These are phyloP conservation scores for Hirsutella minnesotensis DNA, from an alignment of 2,329 filamentous ascomycete genomes.

Conservation along the genomic window DNA sequence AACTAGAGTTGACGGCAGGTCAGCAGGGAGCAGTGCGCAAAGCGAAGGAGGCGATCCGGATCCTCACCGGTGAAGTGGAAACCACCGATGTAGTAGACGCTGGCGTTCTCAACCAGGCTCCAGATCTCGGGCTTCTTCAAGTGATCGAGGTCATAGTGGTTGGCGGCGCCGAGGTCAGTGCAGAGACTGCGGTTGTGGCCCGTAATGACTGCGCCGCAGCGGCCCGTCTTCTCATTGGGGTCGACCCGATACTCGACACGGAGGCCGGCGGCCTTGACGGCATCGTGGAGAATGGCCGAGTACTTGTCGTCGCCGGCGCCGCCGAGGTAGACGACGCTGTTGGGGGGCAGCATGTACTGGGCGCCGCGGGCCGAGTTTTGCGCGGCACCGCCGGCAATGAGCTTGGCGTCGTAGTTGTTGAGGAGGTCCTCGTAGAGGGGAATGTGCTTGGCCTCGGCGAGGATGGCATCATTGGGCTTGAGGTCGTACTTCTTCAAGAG, in stretches of 20 bases:
- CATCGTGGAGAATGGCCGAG: slow-evolving; percentile 74
- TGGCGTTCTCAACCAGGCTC: slow-evolving; percentile 78
- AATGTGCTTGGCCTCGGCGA: slow-evolving; percentile 84
- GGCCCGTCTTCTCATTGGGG: slow-evolving; percentile 70
- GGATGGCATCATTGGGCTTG: slow-evolving; percentile 95
- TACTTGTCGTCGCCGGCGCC: slow-evolving; percentile 95
- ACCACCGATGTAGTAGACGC: slow-evolving; percentile 86
- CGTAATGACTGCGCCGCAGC: slow-evolving; percentile 93
- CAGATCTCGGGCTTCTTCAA: slow-evolving; percentile 86
- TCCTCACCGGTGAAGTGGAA: slow-evolving; percentile 76
- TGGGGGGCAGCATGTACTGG: slow-evolving; percentile 83
- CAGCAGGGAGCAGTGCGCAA: neutral
- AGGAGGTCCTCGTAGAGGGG: slow-evolving; percentile 88
- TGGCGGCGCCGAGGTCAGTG: slow-evolving; percentile 91
- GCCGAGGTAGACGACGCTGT: slow-evolving; percentile 88
- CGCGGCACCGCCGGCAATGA: slow-evolving; percentile 90
- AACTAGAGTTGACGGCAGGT: slow-evolving; percentile 33
- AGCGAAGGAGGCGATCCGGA: neutral
- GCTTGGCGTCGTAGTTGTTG: slow-evolving; percentile 81
- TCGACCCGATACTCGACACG: slow-evolving; percentile 93
- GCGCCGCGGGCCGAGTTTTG: slow-evolving; percentile 96
- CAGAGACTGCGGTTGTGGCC: slow-evolving; percentile 90
- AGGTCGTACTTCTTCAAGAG: slow-evolving; percentile 87
- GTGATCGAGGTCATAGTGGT: slow-evolving; percentile 93
- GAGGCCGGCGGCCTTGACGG: slow-evolving; percentile 78